Evolutionary conservation across 257 asterid genomes (phyloP).

Genomic region (Petunia secreta): DNA sequence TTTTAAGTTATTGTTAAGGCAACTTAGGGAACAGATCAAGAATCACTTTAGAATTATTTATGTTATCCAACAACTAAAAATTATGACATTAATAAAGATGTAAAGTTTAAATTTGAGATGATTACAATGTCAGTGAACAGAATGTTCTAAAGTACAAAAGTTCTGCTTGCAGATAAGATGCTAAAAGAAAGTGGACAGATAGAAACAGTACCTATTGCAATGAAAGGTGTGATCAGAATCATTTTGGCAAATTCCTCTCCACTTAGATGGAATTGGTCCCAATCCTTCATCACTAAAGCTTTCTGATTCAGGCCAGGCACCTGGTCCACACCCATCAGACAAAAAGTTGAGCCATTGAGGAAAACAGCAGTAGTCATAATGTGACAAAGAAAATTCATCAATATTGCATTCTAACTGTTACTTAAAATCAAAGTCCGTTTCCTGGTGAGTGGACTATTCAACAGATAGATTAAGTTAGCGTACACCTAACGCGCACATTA

Average conservation of each 20-base stretch:
- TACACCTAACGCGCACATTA: no score
- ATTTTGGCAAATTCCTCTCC: slow-evolving; percentile 88
- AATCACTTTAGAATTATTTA: background rate
- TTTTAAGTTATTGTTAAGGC: background rate
- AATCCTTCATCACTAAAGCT: slow-evolving; percentile 71
- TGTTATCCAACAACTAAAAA: background rate
- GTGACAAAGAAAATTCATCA: background rate
- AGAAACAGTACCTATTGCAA: slow-evolving; percentile 69
- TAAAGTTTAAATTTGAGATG: background rate
- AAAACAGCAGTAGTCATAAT: background rate
- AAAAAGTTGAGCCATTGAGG: slow-evolving; percentile 1
- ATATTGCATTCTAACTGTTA: background rate
- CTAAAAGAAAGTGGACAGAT: slow-evolving; percentile 1
- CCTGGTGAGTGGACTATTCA: background rate
- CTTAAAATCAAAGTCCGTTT: background rate
- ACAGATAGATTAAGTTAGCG: background rate
- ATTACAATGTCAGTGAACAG: slow-evolving; percentile 16
- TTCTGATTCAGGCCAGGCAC: slow-evolving; percentile 89
- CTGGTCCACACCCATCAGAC: slow-evolving; percentile 39
- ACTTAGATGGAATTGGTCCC: slow-evolving; percentile 82
- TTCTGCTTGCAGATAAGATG: slow-evolving; percentile 19
- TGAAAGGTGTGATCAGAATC: slow-evolving; percentile 59
- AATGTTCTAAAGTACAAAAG: slow-evolving; percentile 14
- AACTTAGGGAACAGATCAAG: background rate
- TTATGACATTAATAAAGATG: background rate